Conservation (phyloP, 2,329 filamentous ascomycete species). For the Geosmithia morbida region DNA sequence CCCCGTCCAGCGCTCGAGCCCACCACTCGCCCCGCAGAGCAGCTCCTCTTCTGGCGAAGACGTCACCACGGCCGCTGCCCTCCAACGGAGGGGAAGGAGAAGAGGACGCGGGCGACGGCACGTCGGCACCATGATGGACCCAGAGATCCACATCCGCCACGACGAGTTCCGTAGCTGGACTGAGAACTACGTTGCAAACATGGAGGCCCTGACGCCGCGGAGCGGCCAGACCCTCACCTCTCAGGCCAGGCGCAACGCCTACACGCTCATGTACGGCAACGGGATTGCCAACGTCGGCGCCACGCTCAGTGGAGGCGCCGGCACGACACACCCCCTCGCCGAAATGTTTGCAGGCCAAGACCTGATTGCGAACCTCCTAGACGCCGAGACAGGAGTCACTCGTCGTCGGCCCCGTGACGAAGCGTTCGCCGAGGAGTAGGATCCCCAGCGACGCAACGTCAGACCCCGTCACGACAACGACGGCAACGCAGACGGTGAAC, state of each 20-base stretch:
- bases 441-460: conserved; percentile 18
- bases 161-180: conserved; percentile 24
- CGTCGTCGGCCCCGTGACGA: conserved; percentile 27
- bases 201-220: conserved; percentile 23
- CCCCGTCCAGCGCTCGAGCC: conserved; percentile 3
- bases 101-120: conserved; percentile 2
- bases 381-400: conserved; percentile 6
- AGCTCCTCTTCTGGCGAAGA: conserved; percentile 7
- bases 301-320: too few species aligned
- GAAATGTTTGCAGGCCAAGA: conserved; percentile 26
- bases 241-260: conserved; percentile 24
- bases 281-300: conserved; percentile 19
- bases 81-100: conserved; percentile 9
- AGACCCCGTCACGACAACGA: conserved; percentile 17
- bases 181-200: conserved; percentile 35
- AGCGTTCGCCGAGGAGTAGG: conserved; percentile 22
- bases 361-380: conserved; percentile 19
- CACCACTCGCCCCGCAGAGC: neutral
- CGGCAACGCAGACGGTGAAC: conserved; percentile 12
- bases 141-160: conserved; percentile 17
- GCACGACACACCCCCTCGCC: conserved; percentile 26
- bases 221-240: conserved; percentile 10
- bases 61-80: neutral
- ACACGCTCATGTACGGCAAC: conserved; percentile 13
- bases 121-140: conserved; percentile 14